Evolutionary conservation across 2,329 filamentous ascomycete genomes (phyloP), one percentile per base, ranked within the genome.

Genomic region (Macrophomina phaseolina): DNA sequence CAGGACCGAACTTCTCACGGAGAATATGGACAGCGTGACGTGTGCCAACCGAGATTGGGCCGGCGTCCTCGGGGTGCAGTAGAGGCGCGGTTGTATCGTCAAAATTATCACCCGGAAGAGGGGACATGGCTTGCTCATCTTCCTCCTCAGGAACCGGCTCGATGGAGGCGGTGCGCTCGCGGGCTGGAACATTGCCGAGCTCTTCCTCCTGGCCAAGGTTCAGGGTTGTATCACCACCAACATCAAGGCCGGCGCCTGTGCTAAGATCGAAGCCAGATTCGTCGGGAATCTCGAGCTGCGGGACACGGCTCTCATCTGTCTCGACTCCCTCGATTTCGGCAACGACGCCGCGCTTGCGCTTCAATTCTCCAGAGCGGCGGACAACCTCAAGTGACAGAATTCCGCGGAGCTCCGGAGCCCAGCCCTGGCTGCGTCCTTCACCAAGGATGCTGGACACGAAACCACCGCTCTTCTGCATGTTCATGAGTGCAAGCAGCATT

Each of bases 1-100:
- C 88, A 18, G 87, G 78, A 30, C 94, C 93, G 70, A 99, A 97
- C 32, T 91, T 86, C 67, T 97, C 93, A 65, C 95, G 91, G 8
- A 99, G 87, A 64, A 98, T 87, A 78, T 99, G 94, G 23, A 99
- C 96, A 40, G 95, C 95, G 74, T 97, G 94, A 80, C 96, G 95
- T 11, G 95, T 99, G 68, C 93, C 94, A 18, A 97, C 81, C 0
- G 94, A 97, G 8, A 98, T 90, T 0, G 93, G 91, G 0, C 93
- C 93, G 69, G 89, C 92, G 70, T 97, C 93, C 36, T 89, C 88
- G 11, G 93, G 92, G 74, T 95, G 91, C 4, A 94, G 87, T 3
- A 92, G 80, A 11, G 92, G 90, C 30, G 87, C 87, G 45, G 88
- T 90, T 0, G 92, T 94, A 51, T 93, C 91, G 72, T 97, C 92